Base-by-base conservation (phyloP, 805 yeast genomes). In the Myxozyma neotropica region DNA sequence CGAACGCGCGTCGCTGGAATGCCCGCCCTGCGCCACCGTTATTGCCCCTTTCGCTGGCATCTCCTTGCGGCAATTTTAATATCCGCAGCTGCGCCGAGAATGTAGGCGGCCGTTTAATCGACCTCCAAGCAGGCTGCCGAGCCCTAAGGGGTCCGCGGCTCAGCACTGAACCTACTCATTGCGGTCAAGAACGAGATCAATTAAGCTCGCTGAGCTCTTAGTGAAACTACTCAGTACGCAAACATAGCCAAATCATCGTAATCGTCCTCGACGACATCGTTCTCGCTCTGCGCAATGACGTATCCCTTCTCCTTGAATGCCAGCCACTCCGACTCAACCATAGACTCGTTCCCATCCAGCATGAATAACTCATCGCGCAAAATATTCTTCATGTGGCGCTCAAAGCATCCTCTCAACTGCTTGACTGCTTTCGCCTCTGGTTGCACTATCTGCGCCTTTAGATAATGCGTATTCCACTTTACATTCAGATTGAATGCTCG, bases 1-100 rank as follows among this genome's bases (percentile, higher is more conserved):
- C 33, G 19, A 27, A 44, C 48, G 48, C 48, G 48, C 48, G 48
- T 44, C 48, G 48, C n/a, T 24, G 48, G 48, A 44, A 44, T 44
- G 48, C 48, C 27, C 46, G 27, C 29, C 15, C 15, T 42, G 29
- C 46, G 26, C 46, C n/a, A 3, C n/a, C n/a, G n/a, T n/a, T n/a
- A n/a, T n/a, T n/a, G n/a, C n/a, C n/a, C n/a, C n/a, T n/a, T n/a
- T n/a, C n/a, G n/a, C n/a, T n/a, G n/a, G n/a, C n/a, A n/a, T n/a
- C n/a, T n/a, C n/a, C n/a, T n/a, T n/a, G n/a, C n/a, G n/a, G n/a
- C n/a, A n/a, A n/a, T n/a, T n/a, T n/a, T n/a, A n/a, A n/a, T n/a
- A n/a, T n/a, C 33, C 33, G 33, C 33, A 10, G 10, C 33, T 29
- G 33, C 10, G 33, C 33, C 6, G 33, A 6, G 33, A n/a, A n/a